A percentile compares a stretch with the other conserved stretches of the same genome.
Evolutionary conservation across 1,139 yeast genomes (phyloP).

Genomic region (Pichia sp.): DNA sequence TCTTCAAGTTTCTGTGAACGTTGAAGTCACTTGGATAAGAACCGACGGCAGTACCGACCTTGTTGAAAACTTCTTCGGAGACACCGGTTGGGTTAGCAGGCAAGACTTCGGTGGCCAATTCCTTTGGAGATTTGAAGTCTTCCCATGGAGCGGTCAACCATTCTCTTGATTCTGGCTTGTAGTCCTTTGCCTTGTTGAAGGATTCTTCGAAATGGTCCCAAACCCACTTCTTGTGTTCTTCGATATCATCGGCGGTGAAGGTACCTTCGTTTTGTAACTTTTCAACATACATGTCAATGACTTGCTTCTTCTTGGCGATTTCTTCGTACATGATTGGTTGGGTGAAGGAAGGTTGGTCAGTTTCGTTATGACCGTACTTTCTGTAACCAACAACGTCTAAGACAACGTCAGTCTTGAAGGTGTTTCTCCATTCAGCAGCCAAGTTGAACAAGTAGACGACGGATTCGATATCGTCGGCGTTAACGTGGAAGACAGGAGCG

Average conservation of each 20-base stretch:
- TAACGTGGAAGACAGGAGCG: slow-evolving; percentile 98
- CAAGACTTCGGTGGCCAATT: slow-evolving; percentile 89
- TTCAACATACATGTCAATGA: slow-evolving; percentile 77
- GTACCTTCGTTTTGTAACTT: slow-evolving; percentile 81
- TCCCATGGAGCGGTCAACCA: slow-evolving; percentile 99
- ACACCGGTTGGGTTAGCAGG: slow-evolving; percentile 97
- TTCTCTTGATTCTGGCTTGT: slow-evolving; percentile 88
- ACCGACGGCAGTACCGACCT: slow-evolving; percentile 74
- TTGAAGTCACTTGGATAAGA: slow-evolving; percentile 86
- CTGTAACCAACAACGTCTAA: slow-evolving; percentile 98
- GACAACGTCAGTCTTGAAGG: slow-evolving; percentile 92
- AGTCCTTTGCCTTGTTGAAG: slow-evolving; percentile 80
- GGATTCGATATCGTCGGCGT: slow-evolving; percentile 96
- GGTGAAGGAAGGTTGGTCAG: slow-evolving; percentile 98
- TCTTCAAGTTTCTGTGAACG: slow-evolving; percentile 92
- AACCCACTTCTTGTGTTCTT: slow-evolving; percentile 97
- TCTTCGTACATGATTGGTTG: slow-evolving; percentile 96
- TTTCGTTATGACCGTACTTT: slow-evolving; percentile 98
- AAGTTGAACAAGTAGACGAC: slow-evolving; percentile 85
- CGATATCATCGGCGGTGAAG: slow-evolving; percentile 83
- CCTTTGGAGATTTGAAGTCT: slow-evolving; percentile 96
- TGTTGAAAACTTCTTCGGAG: slow-evolving; percentile 63
- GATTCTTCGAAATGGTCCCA: slow-evolving; percentile 93
- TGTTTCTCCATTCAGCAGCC: slow-evolving; percentile 98
- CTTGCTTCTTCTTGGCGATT: slow-evolving; percentile 84